A percentile compares a stretch with the other conserved stretches of the same genome.
Conservation (phyloP, 1,284 basidiomycete species). For the Ceratobasidium sp. region DNA sequence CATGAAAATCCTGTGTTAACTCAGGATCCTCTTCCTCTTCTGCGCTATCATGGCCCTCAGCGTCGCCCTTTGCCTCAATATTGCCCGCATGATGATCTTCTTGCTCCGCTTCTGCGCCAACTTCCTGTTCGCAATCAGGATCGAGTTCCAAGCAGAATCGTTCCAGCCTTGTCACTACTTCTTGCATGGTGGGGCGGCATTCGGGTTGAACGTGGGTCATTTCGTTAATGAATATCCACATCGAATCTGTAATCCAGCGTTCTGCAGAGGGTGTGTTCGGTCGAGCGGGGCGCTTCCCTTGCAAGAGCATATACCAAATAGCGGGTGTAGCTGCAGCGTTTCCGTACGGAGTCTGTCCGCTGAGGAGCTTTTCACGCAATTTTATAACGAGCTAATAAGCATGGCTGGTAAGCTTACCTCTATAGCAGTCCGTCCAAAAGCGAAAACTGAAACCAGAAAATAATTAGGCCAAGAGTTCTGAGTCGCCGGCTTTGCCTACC, state of each 20-base stretch:
- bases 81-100: background rate
- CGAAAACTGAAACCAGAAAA: background rate
- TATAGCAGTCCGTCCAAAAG: constrained; percentile 24
- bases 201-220: constrained; percentile 31
- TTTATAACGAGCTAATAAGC: too few species aligned
- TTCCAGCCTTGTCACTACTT: constrained; percentile 19
- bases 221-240: constrained; percentile 34
- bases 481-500: background rate
- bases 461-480: background rate
- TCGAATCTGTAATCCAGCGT: constrained; percentile 25
- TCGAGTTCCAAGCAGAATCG: constrained; percentile 15
- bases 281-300: constrained; percentile 18
- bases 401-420: background rate
- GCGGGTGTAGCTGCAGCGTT: constrained; percentile 27
- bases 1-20: background rate
- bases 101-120: background rate
- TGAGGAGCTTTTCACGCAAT: background rate
- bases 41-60: background rate
- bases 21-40: background rate
- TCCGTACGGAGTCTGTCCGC: constrained; percentile 24
- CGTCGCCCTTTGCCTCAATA: background rate
- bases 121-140: background rate
- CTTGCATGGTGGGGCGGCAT: constrained; percentile 24
- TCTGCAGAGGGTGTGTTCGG: constrained; percentile 9
- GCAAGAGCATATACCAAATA: constrained; percentile 26